These are phyloP conservation scores for Sherardia arvensis DNA, from an alignment of 257 asterid genomes.

Conservation along the genomic window DNA sequence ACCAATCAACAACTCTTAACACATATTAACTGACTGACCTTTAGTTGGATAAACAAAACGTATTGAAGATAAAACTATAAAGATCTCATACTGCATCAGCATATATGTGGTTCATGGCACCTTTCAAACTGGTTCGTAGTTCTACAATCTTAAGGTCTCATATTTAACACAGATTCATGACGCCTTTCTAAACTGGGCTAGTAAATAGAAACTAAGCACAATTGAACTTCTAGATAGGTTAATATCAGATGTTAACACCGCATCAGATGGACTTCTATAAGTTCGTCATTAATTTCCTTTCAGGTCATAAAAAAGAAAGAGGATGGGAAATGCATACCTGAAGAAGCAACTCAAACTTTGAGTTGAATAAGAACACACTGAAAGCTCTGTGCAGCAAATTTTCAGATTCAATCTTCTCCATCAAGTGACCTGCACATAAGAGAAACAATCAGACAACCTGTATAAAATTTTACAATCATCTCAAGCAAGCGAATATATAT, in stretches of 20 bases:
- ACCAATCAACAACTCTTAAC: not conserved
- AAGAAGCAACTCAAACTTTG: constrained; percentile 78
- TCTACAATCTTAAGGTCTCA: not conserved
- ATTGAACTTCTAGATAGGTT: not conserved
- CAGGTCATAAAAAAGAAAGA: not conserved
- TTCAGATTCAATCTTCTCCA: constrained; percentile 77
- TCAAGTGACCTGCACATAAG: constrained; percentile 66
- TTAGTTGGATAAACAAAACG: not conserved
- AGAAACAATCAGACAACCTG: not conserved
- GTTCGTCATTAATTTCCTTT: not conserved
- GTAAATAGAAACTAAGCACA: not conserved
- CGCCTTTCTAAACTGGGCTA: not conserved
- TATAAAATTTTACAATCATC: not conserved
- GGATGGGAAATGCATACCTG: constrained; percentile 42
- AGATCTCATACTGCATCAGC: not conserved
- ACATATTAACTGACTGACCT: not conserved
- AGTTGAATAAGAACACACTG: constrained; percentile 89
- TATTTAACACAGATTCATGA: not conserved
- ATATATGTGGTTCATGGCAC: no score
- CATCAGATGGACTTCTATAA: no score
- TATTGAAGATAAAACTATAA: not conserved
- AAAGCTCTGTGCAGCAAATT: constrained; percentile 88
- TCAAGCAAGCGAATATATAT: not conserved
- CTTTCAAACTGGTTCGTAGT: no score
- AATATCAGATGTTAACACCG: not conserved